A percentile compares a stretch with the other conserved stretches of the same genome.
phyloP scores from a whole-genome alignment of 2,329 filamentous ascomycete genomes.

The Colletotrichum tabaci region DNA sequence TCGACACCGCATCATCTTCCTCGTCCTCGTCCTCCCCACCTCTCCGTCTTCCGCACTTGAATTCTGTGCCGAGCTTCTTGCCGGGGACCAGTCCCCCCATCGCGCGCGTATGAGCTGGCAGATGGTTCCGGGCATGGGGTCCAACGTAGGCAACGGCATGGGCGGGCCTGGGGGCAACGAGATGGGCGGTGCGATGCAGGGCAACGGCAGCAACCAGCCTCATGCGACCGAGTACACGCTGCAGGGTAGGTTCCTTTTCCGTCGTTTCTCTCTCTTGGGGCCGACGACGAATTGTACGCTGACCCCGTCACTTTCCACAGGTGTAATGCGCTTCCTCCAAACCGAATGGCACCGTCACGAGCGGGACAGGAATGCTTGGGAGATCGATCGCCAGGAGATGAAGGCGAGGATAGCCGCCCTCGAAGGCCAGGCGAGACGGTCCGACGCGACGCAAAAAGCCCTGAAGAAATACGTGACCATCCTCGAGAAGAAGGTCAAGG shows the following conservation, averaged over 20 bases:
- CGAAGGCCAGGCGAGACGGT: slow-evolving; percentile 89
- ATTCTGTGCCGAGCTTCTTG: slow-evolving; percentile 27
- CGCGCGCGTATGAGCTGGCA: slow-evolving; percentile 54
- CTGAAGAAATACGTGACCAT: slow-evolving; percentile 92
- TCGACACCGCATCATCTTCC: not conserved
- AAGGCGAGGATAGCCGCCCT: slow-evolving; percentile 95
- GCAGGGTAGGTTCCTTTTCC: slow-evolving; percentile 58
- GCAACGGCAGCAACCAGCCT: slow-evolving; percentile 65
- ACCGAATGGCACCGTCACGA: slow-evolving; percentile 99
- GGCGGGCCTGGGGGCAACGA: slow-evolving; percentile 57
- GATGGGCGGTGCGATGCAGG: slow-evolving; percentile 62
- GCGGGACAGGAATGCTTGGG: slow-evolving; percentile 97
- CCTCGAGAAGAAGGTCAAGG: slow-evolving; percentile 88
- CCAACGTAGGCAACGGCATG: slow-evolving; percentile 56
- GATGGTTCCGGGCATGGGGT: slow-evolving; percentile 57
- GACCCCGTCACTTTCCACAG: slow-evolving; percentile 57
- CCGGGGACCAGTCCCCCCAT: slow-evolving; percentile 36
- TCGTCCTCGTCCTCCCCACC: not conserved
- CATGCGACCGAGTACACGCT: slow-evolving; percentile 75
- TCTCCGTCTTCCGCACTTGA: slow-evolving; percentile 1
- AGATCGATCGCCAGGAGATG: slow-evolving; percentile 99
- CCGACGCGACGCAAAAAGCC: slow-evolving; percentile 90
- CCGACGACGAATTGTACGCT: slow-evolving; percentile 1
- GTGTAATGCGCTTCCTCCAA: slow-evolving; percentile 99
- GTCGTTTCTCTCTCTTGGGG: not conserved